Evolutionary conservation across 2,329 filamentous ascomycete genomes (phyloP).

Genomic region (Diaporthe humulicola): DNA sequence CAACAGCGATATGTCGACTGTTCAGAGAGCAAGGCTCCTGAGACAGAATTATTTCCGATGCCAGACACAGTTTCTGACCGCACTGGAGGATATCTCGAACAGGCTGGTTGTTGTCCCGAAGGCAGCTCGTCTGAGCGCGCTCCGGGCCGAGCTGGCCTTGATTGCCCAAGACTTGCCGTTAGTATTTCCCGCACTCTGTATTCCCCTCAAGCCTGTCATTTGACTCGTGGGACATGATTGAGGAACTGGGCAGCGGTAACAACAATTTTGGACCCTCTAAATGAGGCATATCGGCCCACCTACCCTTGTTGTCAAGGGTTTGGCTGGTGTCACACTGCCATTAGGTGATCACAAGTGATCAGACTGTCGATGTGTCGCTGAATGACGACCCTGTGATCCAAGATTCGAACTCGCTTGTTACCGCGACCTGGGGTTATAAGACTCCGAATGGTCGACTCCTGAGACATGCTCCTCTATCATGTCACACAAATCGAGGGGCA

Average conservation of each 20-base stretch:
- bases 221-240: background rate
- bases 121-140: slow-evolving; percentile 82
- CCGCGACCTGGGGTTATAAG: background rate
- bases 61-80: slow-evolving; percentile 84
- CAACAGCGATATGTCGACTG: slow-evolving; percentile 71
- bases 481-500: background rate
- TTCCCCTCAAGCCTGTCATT: background rate
- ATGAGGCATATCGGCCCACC: background rate
- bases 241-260: background rate
- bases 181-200: background rate
- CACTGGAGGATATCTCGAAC: slow-evolving; percentile 86
- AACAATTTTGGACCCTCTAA: background rate
- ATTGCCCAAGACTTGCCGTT: slow-evolving; percentile 82
- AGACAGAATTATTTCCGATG: slow-evolving; percentile 87
- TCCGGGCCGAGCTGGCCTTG: slow-evolving; percentile 84
- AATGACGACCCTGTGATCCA: background rate
- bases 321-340: background rate
- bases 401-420: background rate
- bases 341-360: background rate
- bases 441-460: background rate
- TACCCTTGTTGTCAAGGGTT: background rate
- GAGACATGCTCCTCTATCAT: slow-evolving; percentile 13
- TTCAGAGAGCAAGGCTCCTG: slow-evolving; percentile 79
- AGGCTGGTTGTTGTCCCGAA: slow-evolving; percentile 87
- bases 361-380: background rate